Base-by-base conservation (phyloP, 2,329 filamentous ascomycete genomes). In the Pyricularia sp. region DNA sequence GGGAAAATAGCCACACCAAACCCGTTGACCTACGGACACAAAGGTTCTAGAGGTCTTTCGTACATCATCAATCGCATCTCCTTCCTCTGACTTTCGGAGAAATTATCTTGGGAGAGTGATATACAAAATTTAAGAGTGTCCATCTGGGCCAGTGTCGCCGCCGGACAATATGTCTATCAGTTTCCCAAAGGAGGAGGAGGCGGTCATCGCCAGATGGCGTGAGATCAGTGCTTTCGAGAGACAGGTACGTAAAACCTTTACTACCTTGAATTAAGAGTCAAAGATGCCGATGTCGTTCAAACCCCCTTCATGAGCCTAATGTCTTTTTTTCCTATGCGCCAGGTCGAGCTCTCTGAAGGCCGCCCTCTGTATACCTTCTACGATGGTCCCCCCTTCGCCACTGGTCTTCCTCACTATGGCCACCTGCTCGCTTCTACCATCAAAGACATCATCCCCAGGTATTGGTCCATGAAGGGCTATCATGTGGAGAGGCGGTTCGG, bases 391-490 rank as follows among this genome's bases (percentile, higher is more conserved):
- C 90, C 91, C 5, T 93, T 93, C 77, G 90, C 89, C 77, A 97
- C 72, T 30, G 76, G 77, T 58, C 73, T 78, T 36, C 77, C 77
- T 23, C 88, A 90, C 73, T 90, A 85, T 70, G 85, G 85, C 71
- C 93, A 97, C 80, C 82, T 97, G 68, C 85, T 97, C 73, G 92
- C 94, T 55, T 97, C 93, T 25, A 97, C 94, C 66, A 97, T 97
- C 82, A 97, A 98, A 80, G 94, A 97, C 79, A 95, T 97, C 70
- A 97, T 98, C 73, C 93, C 94, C 10, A 85, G 94, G 74, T 98
- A 97, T 80, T 97, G 94, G 93, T 93, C 93, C 67, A 97, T 97
- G 94, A 96, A 96, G 78, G 94, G 94, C 20, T 92, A 90, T 77
- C 91, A 97, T 81, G 94, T 97, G 68, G 92, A 95, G 82, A 88